Conservation (phyloP, 345 rosid genomes). For the Syzygium grande region DNA sequence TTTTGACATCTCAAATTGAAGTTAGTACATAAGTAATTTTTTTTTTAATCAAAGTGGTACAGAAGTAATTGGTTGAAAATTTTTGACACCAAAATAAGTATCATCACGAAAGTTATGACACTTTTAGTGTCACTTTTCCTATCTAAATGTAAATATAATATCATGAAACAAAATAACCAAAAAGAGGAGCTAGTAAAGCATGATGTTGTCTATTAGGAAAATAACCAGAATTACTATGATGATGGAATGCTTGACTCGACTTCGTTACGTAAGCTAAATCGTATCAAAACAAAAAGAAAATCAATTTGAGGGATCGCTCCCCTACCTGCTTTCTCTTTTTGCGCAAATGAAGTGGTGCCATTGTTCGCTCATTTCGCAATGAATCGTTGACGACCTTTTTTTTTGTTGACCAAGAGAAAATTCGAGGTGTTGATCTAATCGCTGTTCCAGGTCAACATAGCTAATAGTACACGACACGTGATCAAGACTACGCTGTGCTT, state of each 20-base stretch:
- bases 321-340: neutral
- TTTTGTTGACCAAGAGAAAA: neutral
- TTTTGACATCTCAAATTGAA: too few species aligned
- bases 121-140: fast-evolving
- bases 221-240: neutral
- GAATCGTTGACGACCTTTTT: neutral
- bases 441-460: neutral
- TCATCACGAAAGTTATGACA: too few species aligned
- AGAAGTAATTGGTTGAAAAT: too few species aligned
- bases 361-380: neutral
- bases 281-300: too few species aligned
- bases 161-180: too few species aligned
- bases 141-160: too few species aligned
- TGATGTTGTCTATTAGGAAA: neutral
- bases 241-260: neutral
- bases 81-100: too few species aligned
- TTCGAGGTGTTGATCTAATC: neutral
- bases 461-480: neutral
- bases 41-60: too few species aligned
- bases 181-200: neutral
- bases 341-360: neutral
- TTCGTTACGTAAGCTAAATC: neutral
- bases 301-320: neutral
- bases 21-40: too few species aligned
- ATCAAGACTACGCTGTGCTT: neutral